Evolutionary conservation across 2,329 filamentous ascomycete genomes (phyloP), one percentile per base, ranked within the genome.

Genomic region (Aspergillus sp.): DNA sequence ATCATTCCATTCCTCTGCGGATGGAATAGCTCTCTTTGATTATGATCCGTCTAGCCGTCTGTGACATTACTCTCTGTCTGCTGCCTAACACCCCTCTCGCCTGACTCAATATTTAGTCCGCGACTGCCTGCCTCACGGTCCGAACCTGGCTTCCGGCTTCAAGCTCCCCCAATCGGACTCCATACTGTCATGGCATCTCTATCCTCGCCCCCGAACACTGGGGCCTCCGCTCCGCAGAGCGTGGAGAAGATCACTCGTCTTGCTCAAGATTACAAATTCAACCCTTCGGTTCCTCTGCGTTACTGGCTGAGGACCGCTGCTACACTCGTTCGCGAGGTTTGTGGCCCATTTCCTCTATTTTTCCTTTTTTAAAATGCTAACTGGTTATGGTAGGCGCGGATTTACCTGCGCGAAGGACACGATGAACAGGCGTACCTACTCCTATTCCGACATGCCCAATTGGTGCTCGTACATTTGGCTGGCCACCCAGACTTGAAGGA

Each of bases 401-500:
- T 93, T 66, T 96, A 96, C 71, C 84, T 95, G 68, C 84, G 84
- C 43, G 93, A 98, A 74, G 88, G 89, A 68, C 93, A 97, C 75
- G 86, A 91, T 63, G 86, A 92, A 66, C 89, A 95, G 70, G 90
- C 93, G 4, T 99, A 96, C 73, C 84, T 97, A 55, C 86, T 98
- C 58, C 84, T 96, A n/a, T 91, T 95, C 71, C 87, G 95, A 65
- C 92, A 96, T 76, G 91, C 91, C 9, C 83, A 88, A 53, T 86
- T 99, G n/a, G 85, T 96, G 23, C 79, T 96, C 27, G 84, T 91
- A 6, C 83, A 89, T 54, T 81, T 99, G 8, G 82, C 85, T 0
- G 82, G 79, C 1, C 95, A 98, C 66, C 92, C 93, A 1, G 86
- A 95, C 56, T 85, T 85, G 46, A 88, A 84, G 64, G 82, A 86